A percentile compares a stretch with the other conserved stretches of the same genome.
Conservation (phyloP, 164 flowering plant genomes). For the Magnolia sinica region DNA sequence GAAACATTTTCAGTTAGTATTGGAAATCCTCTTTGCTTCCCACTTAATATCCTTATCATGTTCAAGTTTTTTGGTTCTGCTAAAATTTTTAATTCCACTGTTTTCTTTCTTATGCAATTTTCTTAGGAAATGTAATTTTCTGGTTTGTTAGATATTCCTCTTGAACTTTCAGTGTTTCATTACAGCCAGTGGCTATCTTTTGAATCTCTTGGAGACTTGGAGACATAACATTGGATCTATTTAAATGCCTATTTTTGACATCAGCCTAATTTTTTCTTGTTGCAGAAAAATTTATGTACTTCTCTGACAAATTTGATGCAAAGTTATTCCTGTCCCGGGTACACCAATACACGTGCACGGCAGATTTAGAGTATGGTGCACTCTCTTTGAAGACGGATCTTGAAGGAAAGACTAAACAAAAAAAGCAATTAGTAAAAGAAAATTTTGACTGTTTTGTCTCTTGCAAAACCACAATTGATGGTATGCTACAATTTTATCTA, state of each 20-base stretch:
- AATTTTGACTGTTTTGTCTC: slow-evolving; percentile 99
- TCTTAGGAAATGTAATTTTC: no score
- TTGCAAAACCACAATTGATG: slow-evolving; percentile 98
- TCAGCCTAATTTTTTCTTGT: not conserved
- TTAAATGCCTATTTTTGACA: slow-evolving; percentile 1
- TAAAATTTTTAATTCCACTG: no score
- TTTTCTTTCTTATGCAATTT: not conserved
- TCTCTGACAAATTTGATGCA: slow-evolving; percentile 84
- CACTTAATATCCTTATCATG: no score
- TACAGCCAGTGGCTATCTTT: slow-evolving; percentile 1
- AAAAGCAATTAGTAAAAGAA: slow-evolving; percentile 90
- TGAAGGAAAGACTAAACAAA: slow-evolving; percentile 83
- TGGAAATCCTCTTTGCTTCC: no score
- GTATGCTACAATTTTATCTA: slow-evolving; percentile 30
- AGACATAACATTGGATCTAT: not conserved
- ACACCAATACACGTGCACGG: slow-evolving; percentile 77
- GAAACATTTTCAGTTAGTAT: no score
- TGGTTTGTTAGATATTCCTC: not conserved
- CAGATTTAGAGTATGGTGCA: slow-evolving; percentile 89
- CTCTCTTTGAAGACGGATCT: slow-evolving; percentile 85
- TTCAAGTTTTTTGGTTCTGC: no score
- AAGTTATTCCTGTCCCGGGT: slow-evolving; percentile 82
- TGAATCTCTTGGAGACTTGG: not conserved
- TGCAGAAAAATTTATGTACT: slow-evolving; percentile 86
- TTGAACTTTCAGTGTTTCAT: not conserved